Percentiles rank a stretch among this genome's conserved stretches.
Conservation (phyloP, 1,139 yeast species). For the Lodderomyces orthopsilosis region DNA sequence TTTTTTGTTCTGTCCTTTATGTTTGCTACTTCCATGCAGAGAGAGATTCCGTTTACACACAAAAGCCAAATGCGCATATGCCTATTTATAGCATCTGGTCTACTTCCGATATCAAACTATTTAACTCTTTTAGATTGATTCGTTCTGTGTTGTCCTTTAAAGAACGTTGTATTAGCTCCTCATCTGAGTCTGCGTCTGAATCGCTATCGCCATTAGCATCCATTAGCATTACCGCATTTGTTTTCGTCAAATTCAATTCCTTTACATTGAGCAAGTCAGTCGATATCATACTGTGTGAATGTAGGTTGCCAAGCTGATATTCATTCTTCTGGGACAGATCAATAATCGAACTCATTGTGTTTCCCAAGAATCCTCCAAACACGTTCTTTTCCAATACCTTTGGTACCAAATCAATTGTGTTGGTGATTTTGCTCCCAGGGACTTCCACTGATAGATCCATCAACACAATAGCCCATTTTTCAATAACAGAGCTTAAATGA, state of each 20-base stretch:
- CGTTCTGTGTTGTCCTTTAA: conserved; percentile 1
- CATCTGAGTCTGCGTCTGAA: conserved; percentile 12
- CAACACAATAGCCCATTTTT: conserved; percentile 46
- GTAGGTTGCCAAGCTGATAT: neutral
- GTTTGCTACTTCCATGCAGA: neutral
- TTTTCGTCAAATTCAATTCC: neutral
- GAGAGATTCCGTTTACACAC: neutral
- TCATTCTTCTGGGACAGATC: neutral
- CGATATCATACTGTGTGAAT: neutral
- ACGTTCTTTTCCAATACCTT: neutral
- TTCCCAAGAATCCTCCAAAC: neutral
- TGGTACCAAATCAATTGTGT: conserved; percentile 25
- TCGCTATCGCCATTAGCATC: conserved; percentile 3
- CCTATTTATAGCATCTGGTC: neutral
- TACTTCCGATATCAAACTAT: conserved; percentile 3
- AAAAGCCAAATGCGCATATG: neutral
- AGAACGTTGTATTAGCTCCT: conserved; percentile 10
- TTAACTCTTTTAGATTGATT: conserved; percentile 2
- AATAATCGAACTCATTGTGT: neutral
- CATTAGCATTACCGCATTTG: neutral
- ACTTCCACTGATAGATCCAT: conserved; percentile 32
- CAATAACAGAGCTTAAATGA: conserved; percentile 26
- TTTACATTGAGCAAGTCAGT: neutral
- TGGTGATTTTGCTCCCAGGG: conserved; percentile 38
- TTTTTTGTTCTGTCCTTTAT: neutral